Conservation (phyloP, 106 monocot genomes). For the Allium fistulosum region DNA sequence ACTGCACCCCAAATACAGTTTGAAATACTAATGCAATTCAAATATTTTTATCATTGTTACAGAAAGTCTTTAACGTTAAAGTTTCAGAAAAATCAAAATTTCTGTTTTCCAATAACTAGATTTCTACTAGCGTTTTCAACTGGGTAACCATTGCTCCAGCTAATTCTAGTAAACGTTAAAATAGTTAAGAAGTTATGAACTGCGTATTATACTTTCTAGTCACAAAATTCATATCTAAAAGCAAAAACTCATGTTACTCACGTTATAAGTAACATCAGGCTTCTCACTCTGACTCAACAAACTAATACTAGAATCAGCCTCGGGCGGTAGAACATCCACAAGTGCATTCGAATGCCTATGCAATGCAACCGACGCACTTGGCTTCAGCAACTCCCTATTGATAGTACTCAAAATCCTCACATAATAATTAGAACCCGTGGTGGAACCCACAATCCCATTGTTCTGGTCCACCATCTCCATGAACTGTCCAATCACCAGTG, state of each 20-base stretch:
- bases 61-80: no score
- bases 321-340: slow-evolving; percentile 83
- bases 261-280: slow-evolving; percentile 58
- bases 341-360: slow-evolving; percentile 96
- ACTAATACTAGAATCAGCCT: slow-evolving; percentile 94
- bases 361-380: slow-evolving; percentile 84
- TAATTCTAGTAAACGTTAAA: no score
- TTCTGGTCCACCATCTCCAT: slow-evolving; percentile 99
- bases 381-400: slow-evolving; percentile 83
- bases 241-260: slow-evolving; percentile 9
- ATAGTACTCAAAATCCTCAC: slow-evolving; percentile 95
- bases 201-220: no score
- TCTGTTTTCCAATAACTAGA: no score
- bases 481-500: slow-evolving; percentile 95
- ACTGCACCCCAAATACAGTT: no score
- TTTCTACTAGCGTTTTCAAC: no score
- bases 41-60: no score
- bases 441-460: slow-evolving; percentile 92
- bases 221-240: no score
- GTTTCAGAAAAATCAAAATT: no score
- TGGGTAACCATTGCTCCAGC: no score
- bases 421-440: slow-evolving; percentile 91
- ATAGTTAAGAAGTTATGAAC: no score
- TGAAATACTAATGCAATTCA: no score
- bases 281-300: slow-evolving; percentile 64